Percentiles rank a stretch among this genome's conserved stretches.
phyloP scores from a whole-genome alignment of 768 basidiomycete species.

The Hygrophorus russula region DNA sequence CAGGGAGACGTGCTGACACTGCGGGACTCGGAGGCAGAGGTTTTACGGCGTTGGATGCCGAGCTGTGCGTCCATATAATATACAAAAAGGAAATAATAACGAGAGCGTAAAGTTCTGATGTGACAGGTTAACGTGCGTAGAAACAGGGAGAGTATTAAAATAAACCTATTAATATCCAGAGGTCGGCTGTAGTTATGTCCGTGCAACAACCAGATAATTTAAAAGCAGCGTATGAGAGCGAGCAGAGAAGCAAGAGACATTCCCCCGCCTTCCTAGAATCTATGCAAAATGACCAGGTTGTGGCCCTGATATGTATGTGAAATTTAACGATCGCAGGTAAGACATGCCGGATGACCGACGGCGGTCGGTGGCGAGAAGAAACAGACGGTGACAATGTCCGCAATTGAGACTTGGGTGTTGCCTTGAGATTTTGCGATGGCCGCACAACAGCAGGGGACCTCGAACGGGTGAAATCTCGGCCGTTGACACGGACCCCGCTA shows the following conservation, averaged over 20 bases:
- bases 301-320: slow-evolving; percentile 31
- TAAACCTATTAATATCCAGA: slow-evolving; percentile 45
- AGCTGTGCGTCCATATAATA: slow-evolving; percentile 48
- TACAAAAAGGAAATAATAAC: slow-evolving; percentile 46
- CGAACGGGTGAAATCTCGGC: slow-evolving; percentile 56
- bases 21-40: slow-evolving; percentile 1
- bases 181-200: slow-evolving; percentile 16
- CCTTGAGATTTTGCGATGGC: slow-evolving; percentile 21
- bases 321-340: slow-evolving; percentile 40
- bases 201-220: slow-evolving; percentile 29
- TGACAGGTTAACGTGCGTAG: slow-evolving; percentile 4
- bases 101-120: slow-evolving; percentile 47
- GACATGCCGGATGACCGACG: slow-evolving; percentile 15
- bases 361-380: slow-evolving; percentile 29
- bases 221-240: slow-evolving; percentile 43
- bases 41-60: slow-evolving; percentile 21
- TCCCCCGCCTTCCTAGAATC: slow-evolving; percentile 57
- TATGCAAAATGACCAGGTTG: slow-evolving; percentile 38
- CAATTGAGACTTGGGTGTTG: slow-evolving; percentile 16
- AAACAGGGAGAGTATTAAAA: neutral
- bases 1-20: slow-evolving; percentile 5
- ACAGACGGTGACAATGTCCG: slow-evolving; percentile 26
- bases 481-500: slow-evolving; percentile 20
- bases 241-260: slow-evolving; percentile 50
- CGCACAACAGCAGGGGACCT: slow-evolving; percentile 46